A percentile compares a stretch with the other conserved stretches of the same genome.
phyloP scores from a whole-genome alignment of 108 stramenopile species.

The Skeletonema grethae region DNA sequence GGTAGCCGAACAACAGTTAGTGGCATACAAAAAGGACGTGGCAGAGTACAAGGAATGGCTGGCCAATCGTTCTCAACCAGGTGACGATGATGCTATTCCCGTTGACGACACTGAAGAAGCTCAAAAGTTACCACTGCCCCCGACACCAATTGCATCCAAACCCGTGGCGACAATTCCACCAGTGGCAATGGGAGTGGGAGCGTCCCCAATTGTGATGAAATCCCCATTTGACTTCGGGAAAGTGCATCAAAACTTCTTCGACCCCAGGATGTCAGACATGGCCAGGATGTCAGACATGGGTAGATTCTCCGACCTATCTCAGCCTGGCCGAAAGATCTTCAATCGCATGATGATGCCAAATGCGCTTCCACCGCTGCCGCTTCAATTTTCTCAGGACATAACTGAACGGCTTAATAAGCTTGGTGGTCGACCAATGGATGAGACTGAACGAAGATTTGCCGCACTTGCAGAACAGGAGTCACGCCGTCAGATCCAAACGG shows the following conservation, averaged over 20 bases:
- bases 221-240: slow-evolving; percentile 58
- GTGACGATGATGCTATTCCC: background rate
- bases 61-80: background rate
- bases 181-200: slow-evolving; percentile 18
- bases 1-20: slow-evolving; percentile 26
- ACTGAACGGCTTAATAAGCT: background rate
- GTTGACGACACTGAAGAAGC: background rate
- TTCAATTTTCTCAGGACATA: background rate
- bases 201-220: slow-evolving; percentile 39
- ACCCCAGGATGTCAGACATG: slow-evolving; percentile 3
- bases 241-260: slow-evolving; percentile 47
- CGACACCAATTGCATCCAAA: background rate
- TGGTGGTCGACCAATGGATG: background rate
- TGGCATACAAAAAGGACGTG: slow-evolving; percentile 22
- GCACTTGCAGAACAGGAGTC: slow-evolving; percentile 4
- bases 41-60: slow-evolving; percentile 30
- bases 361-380: background rate
- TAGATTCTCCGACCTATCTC: background rate
- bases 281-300: background rate
- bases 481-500: background rate
- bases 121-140: background rate
- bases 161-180: background rate
- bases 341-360: background rate
- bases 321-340: background rate
- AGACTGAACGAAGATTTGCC: background rate